Conservation (phyloP, 164 flowering plant genomes). For the Houttuynia cordata region DNA sequence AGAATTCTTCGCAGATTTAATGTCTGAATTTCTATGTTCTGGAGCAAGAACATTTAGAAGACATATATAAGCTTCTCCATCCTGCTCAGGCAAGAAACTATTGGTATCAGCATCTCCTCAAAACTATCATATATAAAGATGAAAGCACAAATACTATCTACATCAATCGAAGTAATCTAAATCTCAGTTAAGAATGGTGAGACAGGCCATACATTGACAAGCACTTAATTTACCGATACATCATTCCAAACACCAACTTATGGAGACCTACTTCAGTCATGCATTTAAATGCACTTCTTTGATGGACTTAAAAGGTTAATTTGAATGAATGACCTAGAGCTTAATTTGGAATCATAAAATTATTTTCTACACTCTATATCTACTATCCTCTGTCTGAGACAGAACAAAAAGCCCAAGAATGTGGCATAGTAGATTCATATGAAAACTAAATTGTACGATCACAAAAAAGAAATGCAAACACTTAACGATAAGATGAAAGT, state of each 20-base stretch:
- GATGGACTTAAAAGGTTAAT: not conserved
- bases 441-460: no score
- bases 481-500: not conserved
- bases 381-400: not conserved
- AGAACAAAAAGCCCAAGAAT: not conserved
- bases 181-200: not conserved
- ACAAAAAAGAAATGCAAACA: not conserved
- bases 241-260: no score
- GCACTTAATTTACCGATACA: no score
- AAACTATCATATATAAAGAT: no score
- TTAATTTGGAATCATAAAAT: not conserved
- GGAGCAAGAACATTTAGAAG: constrained; percentile 83
- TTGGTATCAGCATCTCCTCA: no score
- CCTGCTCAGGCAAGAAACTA: constrained; percentile 27
- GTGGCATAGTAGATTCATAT: not conserved
- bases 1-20: constrained; percentile 41
- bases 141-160: no score
- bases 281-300: not conserved
- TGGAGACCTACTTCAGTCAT: not conserved
- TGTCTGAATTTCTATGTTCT: constrained; percentile 56
- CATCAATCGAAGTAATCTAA: no score
- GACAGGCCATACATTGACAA: not conserved
- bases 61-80: constrained; percentile 85
- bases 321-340: no score
- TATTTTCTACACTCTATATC: not conserved